phyloP scores from a whole-genome alignment of 345 rosid genomes.

The Anacardium occidentale region DNA sequence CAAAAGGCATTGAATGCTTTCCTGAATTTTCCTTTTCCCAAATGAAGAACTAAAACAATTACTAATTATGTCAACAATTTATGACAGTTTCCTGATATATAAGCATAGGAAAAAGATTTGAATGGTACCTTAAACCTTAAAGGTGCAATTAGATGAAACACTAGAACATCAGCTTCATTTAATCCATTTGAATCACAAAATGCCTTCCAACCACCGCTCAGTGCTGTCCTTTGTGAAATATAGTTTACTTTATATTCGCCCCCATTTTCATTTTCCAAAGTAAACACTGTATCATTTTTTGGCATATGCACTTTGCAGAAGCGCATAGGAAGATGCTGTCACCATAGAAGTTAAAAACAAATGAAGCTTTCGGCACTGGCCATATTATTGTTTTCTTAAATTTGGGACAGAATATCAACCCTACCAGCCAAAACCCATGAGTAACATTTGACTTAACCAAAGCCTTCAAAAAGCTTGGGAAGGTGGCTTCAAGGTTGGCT shows the following conservation, averaged over 20 bases:
- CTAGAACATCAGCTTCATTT: conserved; percentile 43
- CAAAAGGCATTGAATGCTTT: background rate
- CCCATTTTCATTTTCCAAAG: conserved; percentile 36
- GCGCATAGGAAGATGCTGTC: conserved; percentile 49
- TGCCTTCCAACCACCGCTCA: conserved; percentile 55
- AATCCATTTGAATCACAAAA: conserved; percentile 36
- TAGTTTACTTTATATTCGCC: conserved; percentile 37
- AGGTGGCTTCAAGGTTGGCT: conserved; percentile 25
- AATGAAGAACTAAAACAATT: background rate
- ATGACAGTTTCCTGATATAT: background rate
- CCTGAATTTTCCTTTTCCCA: background rate
- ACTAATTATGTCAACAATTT: background rate
- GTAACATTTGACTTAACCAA: conserved; percentile 43
- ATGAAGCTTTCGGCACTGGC: background rate
- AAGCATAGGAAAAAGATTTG: background rate
- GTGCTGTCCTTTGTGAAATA: conserved; percentile 43
- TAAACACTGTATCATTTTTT: conserved; percentile 30
- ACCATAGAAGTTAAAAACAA: conserved; percentile 13
- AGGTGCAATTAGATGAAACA: conserved; percentile 43
- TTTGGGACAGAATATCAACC: conserved; percentile 14
- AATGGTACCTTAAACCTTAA: conserved; percentile 40
- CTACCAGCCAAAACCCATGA: conserved; percentile 51
- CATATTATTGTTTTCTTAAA: conserved; percentile 8
- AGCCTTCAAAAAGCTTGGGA: conserved; percentile 45
- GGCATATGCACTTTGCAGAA: conserved; percentile 50